A percentile compares a stretch with the other conserved stretches of the same genome.
These are phyloP conservation scores for Saccharomyces hybrid DNA, from an alignment of 1,139 yeast genomes.

Conservation along the genomic window DNA sequence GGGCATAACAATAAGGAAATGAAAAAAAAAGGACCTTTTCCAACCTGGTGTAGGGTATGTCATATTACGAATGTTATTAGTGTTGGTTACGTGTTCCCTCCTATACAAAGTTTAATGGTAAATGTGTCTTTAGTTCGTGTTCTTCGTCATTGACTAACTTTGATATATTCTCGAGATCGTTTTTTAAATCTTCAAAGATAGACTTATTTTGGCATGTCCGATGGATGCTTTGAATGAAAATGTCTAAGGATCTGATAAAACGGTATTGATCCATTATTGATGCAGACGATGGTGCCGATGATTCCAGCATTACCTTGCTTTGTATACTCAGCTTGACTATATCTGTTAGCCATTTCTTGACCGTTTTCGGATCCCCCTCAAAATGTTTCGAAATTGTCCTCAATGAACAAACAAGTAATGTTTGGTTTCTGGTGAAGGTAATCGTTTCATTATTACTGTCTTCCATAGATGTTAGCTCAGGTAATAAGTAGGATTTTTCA, in stretches of 20 bases:
- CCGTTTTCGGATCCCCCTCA: conserved; percentile 3
- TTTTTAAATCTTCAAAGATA: conserved; percentile 7
- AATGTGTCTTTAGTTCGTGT: conserved; percentile 21
- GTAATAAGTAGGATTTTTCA: conserved; percentile 9
- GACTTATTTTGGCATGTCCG: conserved; percentile 9
- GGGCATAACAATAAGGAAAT: neutral
- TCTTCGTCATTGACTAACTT: conserved; percentile 20
- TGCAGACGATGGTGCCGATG: conserved; percentile 1
- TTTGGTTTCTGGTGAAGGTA: conserved; percentile 9
- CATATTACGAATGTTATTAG: neutral
- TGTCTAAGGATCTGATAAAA: conserved; percentile 23
- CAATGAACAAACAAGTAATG: conserved; percentile 9
- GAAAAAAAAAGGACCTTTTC: neutral
- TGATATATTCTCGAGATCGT: conserved; percentile 14
- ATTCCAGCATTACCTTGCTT: conserved; percentile 15
- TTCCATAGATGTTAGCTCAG: neutral
- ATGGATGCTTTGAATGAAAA: conserved; percentile 18
- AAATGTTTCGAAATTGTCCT: conserved; percentile 9
- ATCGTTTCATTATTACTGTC: neutral
- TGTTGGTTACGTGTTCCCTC: neutral
- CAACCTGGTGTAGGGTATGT: neutral
- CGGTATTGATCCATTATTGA: conserved; percentile 18
- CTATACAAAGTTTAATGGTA: conserved; percentile 21
- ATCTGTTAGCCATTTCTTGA: conserved; percentile 14
- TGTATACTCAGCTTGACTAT: conserved; percentile 26